phyloP scores from a whole-genome alignment of 768 basidiomycete genomes.

The Cubamyces lactineus region DNA sequence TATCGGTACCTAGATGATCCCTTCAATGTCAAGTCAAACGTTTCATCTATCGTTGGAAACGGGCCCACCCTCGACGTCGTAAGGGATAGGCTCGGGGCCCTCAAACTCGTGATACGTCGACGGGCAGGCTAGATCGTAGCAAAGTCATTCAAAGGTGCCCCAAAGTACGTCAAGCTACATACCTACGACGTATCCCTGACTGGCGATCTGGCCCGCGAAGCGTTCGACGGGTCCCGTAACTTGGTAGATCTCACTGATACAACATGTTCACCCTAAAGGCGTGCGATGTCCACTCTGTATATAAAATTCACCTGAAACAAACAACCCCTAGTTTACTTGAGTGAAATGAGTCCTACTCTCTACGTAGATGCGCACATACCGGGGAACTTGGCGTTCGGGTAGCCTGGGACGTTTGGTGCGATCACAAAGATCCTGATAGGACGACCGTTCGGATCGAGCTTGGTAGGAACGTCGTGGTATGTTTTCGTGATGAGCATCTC shows the following conservation, averaged over 20 bases:
- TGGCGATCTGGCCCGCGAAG: constrained; percentile 86
- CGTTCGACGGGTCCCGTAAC: constrained; percentile 97
- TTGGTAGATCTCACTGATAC: constrained; percentile 86
- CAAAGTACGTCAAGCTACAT: constrained; percentile 27
- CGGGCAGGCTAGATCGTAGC: constrained; percentile 61
- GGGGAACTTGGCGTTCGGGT: constrained; percentile 91
- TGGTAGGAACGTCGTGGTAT: constrained; percentile 75
- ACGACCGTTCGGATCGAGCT: constrained; percentile 57
- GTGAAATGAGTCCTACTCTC: constrained; percentile 68
- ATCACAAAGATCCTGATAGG: constrained; percentile 85
- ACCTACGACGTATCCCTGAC: constrained; percentile 86
- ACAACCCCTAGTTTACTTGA: constrained; percentile 64
- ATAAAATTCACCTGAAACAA: constrained; percentile 65
- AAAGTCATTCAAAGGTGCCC: background rate
- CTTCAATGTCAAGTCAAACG: background rate
- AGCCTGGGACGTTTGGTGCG: constrained; percentile 75
- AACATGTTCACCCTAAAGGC: background rate
- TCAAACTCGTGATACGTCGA: constrained; percentile 93
- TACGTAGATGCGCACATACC: constrained; percentile 44
- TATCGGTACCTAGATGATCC: constrained; percentile 64
- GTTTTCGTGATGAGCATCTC: constrained; percentile 84
- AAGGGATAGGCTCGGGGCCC: constrained; percentile 85
- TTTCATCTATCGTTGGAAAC: background rate
- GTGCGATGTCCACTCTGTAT: no score
- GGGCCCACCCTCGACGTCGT: constrained; percentile 75